A percentile compares a stretch with the other conserved stretches of the same genome.
Evolutionary conservation across 805 yeast species (phyloP).

Genomic region (Saccharomycopsis sp.): DNA sequence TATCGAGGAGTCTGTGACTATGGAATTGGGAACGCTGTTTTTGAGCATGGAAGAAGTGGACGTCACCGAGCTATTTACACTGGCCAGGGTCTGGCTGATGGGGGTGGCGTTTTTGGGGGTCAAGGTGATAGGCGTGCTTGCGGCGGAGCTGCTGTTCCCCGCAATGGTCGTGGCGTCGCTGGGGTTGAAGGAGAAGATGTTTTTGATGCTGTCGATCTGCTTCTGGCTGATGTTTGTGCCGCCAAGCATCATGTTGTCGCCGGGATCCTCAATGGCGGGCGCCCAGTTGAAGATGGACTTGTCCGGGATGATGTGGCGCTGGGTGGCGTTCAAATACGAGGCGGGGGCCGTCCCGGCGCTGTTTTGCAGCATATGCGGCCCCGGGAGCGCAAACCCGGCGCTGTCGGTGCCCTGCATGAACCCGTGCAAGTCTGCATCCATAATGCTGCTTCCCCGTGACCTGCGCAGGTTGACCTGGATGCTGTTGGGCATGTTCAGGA

Average conservation of each 20-base stretch:
- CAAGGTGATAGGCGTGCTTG: conserved; percentile 4
- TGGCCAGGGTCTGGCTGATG: conserved; percentile 1
- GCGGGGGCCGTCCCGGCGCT: neutral
- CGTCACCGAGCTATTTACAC: conserved; percentile 1
- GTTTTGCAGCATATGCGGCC: too few species aligned
- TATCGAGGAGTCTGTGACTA: neutral
- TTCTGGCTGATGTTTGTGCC: neutral
- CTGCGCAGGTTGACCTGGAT: neutral
- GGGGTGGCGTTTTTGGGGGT: neutral
- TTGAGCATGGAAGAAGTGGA: conserved; percentile 1
- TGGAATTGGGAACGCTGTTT: neutral
- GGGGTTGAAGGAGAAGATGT: conserved; percentile 11
- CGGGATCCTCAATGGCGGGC: neutral
- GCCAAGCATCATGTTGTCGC: neutral
- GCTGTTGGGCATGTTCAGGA: neutral
- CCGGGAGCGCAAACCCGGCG: neutral
- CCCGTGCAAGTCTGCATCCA: neutral
- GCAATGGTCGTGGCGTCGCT: neutral
- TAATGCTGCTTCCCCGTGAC: neutral
- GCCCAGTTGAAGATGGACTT: conserved; percentile 1
- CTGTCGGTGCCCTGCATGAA: neutral
- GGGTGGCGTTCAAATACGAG: neutral
- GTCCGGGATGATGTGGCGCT: neutral
- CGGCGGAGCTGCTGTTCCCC: neutral
- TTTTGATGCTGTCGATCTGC: conserved; percentile 13